Evolutionary conservation across 805 yeast genomes (phyloP).

Genomic region (Wickerhamomyces hampshirensis): DNA sequence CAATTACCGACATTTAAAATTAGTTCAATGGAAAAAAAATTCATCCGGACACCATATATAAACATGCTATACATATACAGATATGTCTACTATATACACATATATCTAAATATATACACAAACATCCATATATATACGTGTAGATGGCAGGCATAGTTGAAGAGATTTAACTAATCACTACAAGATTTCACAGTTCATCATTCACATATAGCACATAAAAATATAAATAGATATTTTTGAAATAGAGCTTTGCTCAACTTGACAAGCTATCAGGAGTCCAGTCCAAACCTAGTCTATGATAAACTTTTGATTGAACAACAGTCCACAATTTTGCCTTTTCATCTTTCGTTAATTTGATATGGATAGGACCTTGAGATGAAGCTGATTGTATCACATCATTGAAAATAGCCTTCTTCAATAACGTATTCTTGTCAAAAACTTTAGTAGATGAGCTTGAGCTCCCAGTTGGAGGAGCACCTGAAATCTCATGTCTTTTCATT

Average conservation of each 20-base stretch:
- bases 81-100: no score
- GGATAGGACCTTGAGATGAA: constrained; percentile 3
- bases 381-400: constrained; percentile 19
- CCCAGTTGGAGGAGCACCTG: not conserved
- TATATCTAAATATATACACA: no score
- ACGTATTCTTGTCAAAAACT: constrained; percentile 11
- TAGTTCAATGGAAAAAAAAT: not conserved
- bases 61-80: no score
- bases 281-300: constrained; percentile 52
- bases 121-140: no score
- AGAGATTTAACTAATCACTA: no score
- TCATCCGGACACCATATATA: constrained; percentile 5
- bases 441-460: constrained; percentile 2
- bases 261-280: constrained; percentile 46
- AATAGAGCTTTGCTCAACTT: no score
- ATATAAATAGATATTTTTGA: constrained; percentile 1
- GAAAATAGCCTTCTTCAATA: constrained; percentile 30
- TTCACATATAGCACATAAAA: not conserved
- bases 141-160: no score
- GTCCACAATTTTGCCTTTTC: constrained; percentile 61
- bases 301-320: constrained; percentile 56
- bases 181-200: no score
- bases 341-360: constrained; percentile 38
- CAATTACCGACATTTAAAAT: not conserved
- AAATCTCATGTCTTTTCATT: constrained; percentile 30